A percentile compares a stretch with the other conserved stretches of the same genome.
Evolutionary conservation across 2,329 filamentous ascomycete genomes (phyloP).

Genomic region (Celoporthe dispersa): DNA sequence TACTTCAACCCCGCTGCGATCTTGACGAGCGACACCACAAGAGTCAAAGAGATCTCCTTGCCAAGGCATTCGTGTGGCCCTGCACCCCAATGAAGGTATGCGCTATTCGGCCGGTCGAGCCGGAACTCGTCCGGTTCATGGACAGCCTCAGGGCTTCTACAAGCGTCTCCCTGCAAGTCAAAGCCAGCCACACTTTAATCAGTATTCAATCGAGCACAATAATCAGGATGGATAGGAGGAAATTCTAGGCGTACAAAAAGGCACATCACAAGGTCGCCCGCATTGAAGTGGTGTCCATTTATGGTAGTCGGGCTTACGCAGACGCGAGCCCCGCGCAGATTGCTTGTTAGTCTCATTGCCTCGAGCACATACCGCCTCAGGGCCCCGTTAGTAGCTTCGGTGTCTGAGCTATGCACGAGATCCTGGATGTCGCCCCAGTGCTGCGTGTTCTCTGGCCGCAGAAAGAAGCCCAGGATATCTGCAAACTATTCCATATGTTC

Average conservation of each 20-base stretch:
- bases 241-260: constrained; percentile 43
- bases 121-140: constrained; percentile 44
- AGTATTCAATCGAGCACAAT: background rate
- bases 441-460: background rate
- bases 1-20: constrained; percentile 48
- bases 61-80: constrained; percentile 42
- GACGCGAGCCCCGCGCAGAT: constrained; percentile 45
- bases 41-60: constrained; percentile 44
- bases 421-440: constrained; percentile 49
- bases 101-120: background rate
- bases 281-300: constrained; percentile 44
- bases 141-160: constrained; percentile 44
- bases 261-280: constrained; percentile 46
- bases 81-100: constrained; percentile 39
- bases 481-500: constrained; percentile 5
- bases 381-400: constrained; percentile 30
- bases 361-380: constrained; percentile 46
- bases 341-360: constrained; percentile 46
- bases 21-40: constrained; percentile 48
- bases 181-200: background rate
- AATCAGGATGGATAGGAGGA: background rate
- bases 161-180: constrained; percentile 40
- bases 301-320: constrained; percentile 36
- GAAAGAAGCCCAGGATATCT: constrained; percentile 17
- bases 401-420: constrained; percentile 41